Evolutionary conservation across 371 early-diverging fungal genomes (phyloP).

Genomic region (Mortierella sp.): DNA sequence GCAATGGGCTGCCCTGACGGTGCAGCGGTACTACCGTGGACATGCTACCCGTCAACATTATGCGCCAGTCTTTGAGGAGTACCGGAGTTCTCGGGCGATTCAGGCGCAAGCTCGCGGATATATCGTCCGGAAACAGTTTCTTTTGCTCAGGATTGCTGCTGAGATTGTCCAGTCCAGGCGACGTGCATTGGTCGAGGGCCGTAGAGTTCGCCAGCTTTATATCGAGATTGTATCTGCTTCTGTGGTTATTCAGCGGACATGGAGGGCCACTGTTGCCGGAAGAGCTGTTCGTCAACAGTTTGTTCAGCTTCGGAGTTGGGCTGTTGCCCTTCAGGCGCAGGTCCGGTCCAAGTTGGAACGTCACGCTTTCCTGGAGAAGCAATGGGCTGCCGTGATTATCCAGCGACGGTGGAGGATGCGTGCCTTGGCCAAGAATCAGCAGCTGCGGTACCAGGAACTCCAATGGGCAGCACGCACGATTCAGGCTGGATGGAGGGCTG

Average conservation of each 20-base stretch:
- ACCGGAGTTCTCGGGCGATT: slow-evolving; percentile 19
- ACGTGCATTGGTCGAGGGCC: slow-evolving; percentile 26
- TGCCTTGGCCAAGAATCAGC: slow-evolving; percentile 1
- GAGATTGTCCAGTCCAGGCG: slow-evolving; percentile 39
- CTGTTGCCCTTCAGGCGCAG: slow-evolving; percentile 25
- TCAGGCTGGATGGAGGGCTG: slow-evolving; percentile 35
- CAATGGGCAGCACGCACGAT: slow-evolving; percentile 38
- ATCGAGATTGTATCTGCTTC: slow-evolving; percentile 19
- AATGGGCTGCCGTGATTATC: slow-evolving; percentile 29
- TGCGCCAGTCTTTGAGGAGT: neutral
- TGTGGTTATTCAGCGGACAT: slow-evolving; percentile 35
- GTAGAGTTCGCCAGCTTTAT: slow-evolving; percentile 23
- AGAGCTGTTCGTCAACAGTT: slow-evolving; percentile 28
- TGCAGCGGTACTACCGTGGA: slow-evolving; percentile 38
- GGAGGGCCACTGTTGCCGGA: slow-evolving; percentile 33
- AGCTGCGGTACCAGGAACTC: neutral
- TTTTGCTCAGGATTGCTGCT: slow-evolving; percentile 30
- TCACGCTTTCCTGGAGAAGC: slow-evolving; percentile 9
- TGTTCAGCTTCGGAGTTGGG: slow-evolving; percentile 22
- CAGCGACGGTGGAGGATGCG: slow-evolving; percentile 22
- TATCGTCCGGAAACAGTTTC: slow-evolving; percentile 27
- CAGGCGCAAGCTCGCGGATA: slow-evolving; percentile 50
- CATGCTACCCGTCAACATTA: slow-evolving; percentile 30
- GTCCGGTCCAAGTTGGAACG: slow-evolving; percentile 28
- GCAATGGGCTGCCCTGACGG: slow-evolving; percentile 35